Evolutionary conservation across 345 rosid species (phyloP).

Genomic region (Sisymbrium altissimum): DNA sequence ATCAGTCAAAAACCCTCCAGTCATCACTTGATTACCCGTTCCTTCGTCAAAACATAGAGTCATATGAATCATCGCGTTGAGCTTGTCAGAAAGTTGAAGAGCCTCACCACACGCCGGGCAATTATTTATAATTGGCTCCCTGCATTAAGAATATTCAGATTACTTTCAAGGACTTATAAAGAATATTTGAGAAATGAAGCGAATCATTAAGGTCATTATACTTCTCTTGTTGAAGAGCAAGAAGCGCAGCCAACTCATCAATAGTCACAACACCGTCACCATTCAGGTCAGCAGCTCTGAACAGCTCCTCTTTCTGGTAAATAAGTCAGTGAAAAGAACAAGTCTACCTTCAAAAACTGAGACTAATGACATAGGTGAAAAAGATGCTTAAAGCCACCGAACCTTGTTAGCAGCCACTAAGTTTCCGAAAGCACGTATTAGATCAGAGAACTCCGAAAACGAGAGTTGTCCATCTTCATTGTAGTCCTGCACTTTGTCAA

Average conservation of each 20-base stretch:
- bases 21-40: conserved; percentile 91
- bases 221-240: conserved; percentile 80
- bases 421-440: conserved; percentile 82
- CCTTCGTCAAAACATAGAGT: conserved; percentile 95
- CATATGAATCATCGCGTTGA: conserved; percentile 82
- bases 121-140: conserved; percentile 72
- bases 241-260: conserved; percentile 85
- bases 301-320: conserved; percentile 79
- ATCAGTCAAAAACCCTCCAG: conserved; percentile 94
- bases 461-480: conserved; percentile 87
- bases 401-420: conserved; percentile 79
- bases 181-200: background rate
- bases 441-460: conserved; percentile 69
- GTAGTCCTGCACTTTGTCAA: conserved; percentile 53
- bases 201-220: conserved; percentile 33
- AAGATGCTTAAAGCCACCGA: conserved; percentile 11
- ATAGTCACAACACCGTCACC: conserved; percentile 79
- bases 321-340: conserved; percentile 29
- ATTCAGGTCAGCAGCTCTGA: conserved; percentile 73
- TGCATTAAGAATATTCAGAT: conserved; percentile 27
- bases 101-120: conserved; percentile 91
- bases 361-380: background rate
- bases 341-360: conserved; percentile 9
- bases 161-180: background rate
- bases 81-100: conserved; percentile 66